Base-by-base conservation (phyloP, 2,329 filamentous ascomycete species). In the Emmonsiellopsis sp. region DNA sequence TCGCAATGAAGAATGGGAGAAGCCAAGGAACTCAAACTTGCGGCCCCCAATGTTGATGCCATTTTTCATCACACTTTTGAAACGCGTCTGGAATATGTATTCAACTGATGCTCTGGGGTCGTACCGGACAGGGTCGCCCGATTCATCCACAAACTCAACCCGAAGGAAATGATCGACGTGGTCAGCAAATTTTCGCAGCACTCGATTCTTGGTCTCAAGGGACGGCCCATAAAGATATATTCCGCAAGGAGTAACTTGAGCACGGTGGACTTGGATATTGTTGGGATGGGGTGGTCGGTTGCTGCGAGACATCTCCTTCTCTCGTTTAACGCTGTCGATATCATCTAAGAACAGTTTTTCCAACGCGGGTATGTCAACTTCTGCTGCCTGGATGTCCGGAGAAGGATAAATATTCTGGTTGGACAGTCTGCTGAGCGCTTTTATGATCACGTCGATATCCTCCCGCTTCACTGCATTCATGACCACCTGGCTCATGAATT, bases 1-100 rank as follows among this genome's bases (percentile, higher is more conserved):
- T 10, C 87, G 77, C 3, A 92, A 74, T 0, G 87, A 90, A 0
- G 87, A 92, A 65, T 91, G 85, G 0, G 86, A 90, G 65, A 90
- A 92, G 0, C 87, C 87, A 0, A 92, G 73, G 61, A 91, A 92
- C 0, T 70, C 68, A 61, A 82, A 89, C 0, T 67, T 63, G 10
- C 82, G 74, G 0, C 82, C 86, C 2, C 79, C 86, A 51, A 92
- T 80, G 0, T 69, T 62, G 32, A 94, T 80, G 0, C 83, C 83
- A 0, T 74, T 62, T 2, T 71, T 65, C 7, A 93, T 72, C 0
- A 88, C 70, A 0, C 63, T 57, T 51, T 79, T 78, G 66, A 90
- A 91, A 0, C 84, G 79, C 0, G 65, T 60, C 56, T 81, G 79
- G 47, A 71, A 75, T 7, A 89, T 74, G 0, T 58, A 43, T 0